A percentile compares a stretch with the other conserved stretches of the same genome.
phyloP scores from a whole-genome alignment of 2,329 filamentous ascomycete species.

The Boeremia lycopersici region DNA sequence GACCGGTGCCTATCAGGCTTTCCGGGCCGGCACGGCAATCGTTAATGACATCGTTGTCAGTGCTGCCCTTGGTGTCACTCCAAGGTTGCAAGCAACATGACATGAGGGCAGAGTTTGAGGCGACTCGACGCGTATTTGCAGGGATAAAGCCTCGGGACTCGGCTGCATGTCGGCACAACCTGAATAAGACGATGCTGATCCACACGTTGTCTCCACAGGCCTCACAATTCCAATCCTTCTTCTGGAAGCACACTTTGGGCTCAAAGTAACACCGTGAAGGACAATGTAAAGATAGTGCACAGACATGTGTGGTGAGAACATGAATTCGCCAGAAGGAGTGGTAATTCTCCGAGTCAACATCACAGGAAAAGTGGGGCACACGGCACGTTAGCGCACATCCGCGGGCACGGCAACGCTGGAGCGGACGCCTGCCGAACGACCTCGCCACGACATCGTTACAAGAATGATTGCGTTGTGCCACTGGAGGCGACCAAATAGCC shows the following conservation, averaged over 20 bases:
- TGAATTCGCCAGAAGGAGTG: background rate
- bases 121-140: background rate
- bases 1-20: background rate
- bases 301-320: background rate
- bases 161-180: conserved; percentile 2
- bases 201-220: conserved; percentile 1
- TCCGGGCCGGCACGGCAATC: background rate
- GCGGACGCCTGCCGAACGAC: background rate
- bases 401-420: background rate
- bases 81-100: conserved; percentile 5
- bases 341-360: background rate
- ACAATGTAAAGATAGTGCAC: background rate
- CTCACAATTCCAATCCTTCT: background rate
- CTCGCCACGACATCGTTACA: conserved; percentile 1
- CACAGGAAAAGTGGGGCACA: background rate
- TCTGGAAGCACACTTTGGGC: background rate
- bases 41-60: conserved; percentile 1
- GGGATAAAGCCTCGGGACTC: background rate
- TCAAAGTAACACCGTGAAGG: background rate
- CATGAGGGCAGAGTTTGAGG: background rate
- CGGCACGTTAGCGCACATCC: conserved; percentile 1
- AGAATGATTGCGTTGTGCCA: background rate
- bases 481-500: background rate
- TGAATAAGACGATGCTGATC: background rate
- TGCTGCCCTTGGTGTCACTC: background rate